Conservation (phyloP, 2,329 filamentous ascomycete species). For the Hortaea werneckii region DNA sequence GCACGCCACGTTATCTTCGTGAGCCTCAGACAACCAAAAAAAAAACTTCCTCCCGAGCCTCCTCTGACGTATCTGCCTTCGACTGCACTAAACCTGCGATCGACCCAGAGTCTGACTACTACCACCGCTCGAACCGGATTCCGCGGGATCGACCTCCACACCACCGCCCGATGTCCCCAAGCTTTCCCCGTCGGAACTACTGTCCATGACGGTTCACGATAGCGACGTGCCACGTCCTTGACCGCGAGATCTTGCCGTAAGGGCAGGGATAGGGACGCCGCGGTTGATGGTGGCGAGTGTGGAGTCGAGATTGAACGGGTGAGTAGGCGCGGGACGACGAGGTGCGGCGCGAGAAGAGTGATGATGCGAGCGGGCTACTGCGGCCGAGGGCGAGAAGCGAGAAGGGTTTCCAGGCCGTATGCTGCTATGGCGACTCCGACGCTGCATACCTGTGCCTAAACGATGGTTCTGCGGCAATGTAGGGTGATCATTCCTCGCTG, state of each 20-base stretch:
- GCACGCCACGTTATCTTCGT: too few relatives aligned
- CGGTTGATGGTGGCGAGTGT: constrained; percentile 11
- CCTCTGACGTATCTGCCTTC: too few relatives aligned
- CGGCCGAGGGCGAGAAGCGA: too few relatives aligned
- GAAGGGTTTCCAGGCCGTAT: too few relatives aligned
- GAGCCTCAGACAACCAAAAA: too few relatives aligned
- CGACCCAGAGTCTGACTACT: background rate
- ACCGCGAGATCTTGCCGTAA: background rate
- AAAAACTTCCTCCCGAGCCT: too few relatives aligned
- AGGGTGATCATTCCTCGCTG: constrained; percentile 6
- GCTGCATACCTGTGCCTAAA: constrained; percentile 1
- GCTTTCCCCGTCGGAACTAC: too few relatives aligned
- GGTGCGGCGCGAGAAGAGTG: too few relatives aligned
- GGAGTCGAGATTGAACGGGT: constrained; percentile 15
- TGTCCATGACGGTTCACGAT: background rate
- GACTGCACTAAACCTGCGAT: too few relatives aligned
- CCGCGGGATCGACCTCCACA: background rate
- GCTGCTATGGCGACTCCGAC: background rate
- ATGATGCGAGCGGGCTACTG: background rate
- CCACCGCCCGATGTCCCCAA: background rate
- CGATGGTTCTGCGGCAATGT: constrained; percentile 6
- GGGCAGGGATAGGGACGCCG: background rate
- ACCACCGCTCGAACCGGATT: background rate
- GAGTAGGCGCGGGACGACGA: constrained; percentile 6
- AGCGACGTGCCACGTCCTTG: background rate